Percentiles rank a stretch among this genome's conserved stretches.
Evolutionary conservation across 345 rosid species (phyloP).

Genomic region (Citrus mangshanensis): DNA sequence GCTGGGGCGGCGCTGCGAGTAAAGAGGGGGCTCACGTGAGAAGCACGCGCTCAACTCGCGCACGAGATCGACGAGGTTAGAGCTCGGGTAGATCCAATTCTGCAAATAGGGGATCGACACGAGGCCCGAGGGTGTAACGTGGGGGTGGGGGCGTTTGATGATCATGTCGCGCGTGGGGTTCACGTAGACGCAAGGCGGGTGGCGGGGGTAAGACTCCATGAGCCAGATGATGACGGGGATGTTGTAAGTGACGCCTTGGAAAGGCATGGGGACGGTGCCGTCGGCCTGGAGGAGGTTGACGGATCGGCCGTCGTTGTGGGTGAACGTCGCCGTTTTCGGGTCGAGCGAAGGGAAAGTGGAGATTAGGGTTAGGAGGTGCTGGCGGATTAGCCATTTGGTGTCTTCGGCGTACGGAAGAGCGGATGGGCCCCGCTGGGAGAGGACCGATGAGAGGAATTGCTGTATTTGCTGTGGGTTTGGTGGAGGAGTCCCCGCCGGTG

Average conservation of each 20-base stretch:
- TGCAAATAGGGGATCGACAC: conserved; percentile 77
- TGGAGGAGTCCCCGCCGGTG: conserved; percentile 32
- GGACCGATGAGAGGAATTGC: conserved; percentile 78
- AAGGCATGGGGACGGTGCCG: conserved; percentile 81
- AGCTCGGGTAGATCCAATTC: conserved; percentile 83
- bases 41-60: conserved; percentile 49
- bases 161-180: conserved; percentile 97
- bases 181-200: conserved; percentile 81
- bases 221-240: conserved; percentile 94
- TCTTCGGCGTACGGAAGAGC: conserved; percentile 75
- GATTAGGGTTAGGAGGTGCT: conserved; percentile 69
- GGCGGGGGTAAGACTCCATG: conserved; percentile 76
- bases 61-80: conserved; percentile 69
- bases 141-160: conserved; percentile 81
- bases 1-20: conserved; percentile 61
- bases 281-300: conserved; percentile 89
- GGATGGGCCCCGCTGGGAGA: conserved; percentile 80
- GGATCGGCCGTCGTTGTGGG: conserved; percentile 96
- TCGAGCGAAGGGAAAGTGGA: conserved; percentile 61
- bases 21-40: conserved; percentile 81
- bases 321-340: conserved; percentile 82
- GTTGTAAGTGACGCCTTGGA: conserved; percentile 80
- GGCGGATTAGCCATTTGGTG: conserved; percentile 87
- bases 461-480: conserved; percentile 53
- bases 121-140: conserved; percentile 82